Evolutionary conservation across 768 basidiomycete species (phyloP).

Genomic region (Hypsizygus marmoreus): DNA sequence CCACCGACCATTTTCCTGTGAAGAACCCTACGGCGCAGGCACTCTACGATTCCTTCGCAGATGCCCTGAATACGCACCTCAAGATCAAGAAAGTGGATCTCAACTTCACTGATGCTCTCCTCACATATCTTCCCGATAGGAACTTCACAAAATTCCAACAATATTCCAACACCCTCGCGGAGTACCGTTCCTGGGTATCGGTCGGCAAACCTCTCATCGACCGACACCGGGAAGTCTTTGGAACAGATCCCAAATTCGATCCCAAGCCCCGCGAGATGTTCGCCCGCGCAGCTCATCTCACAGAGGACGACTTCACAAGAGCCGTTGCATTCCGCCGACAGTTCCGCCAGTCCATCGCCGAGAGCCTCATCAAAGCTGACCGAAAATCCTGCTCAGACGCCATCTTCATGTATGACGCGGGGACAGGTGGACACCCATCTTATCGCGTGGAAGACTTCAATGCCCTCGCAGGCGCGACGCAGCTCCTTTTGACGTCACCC

Average conservation of each 20-base stretch:
- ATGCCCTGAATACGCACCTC: slow-evolving; percentile 25
- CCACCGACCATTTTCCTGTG: slow-evolving; percentile 37
- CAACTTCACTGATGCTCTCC: slow-evolving; percentile 31
- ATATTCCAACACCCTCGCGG: slow-evolving; percentile 33
- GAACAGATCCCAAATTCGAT: slow-evolving; percentile 29
- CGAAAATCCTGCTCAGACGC: slow-evolving; percentile 34
- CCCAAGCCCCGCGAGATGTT: slow-evolving; percentile 34
- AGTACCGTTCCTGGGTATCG: slow-evolving; percentile 36
- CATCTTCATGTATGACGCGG: slow-evolving; percentile 38
- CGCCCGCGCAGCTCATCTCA: slow-evolving; percentile 23
- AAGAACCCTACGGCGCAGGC: slow-evolving; percentile 30
- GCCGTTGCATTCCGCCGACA: slow-evolving; percentile 27
- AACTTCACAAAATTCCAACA: slow-evolving; percentile 30
- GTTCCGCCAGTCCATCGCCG: slow-evolving; percentile 25
- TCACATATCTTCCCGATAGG: slow-evolving; percentile 29
- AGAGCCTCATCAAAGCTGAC: slow-evolving; percentile 30
- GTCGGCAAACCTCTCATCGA: slow-evolving; percentile 36
- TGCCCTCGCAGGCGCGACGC: slow-evolving; percentile 28
- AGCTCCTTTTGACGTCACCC: slow-evolving; percentile 25
- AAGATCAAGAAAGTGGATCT: slow-evolving; percentile 25
- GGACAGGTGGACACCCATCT: slow-evolving; percentile 34
- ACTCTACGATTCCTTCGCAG: slow-evolving; percentile 30
- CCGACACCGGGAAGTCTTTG: slow-evolving; percentile 21
- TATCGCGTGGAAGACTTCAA: slow-evolving; percentile 38
- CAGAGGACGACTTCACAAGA: slow-evolving; percentile 25